Base-by-base conservation (phyloP, 352 stramenopile species). In the Phytophthora aleatoria region DNA sequence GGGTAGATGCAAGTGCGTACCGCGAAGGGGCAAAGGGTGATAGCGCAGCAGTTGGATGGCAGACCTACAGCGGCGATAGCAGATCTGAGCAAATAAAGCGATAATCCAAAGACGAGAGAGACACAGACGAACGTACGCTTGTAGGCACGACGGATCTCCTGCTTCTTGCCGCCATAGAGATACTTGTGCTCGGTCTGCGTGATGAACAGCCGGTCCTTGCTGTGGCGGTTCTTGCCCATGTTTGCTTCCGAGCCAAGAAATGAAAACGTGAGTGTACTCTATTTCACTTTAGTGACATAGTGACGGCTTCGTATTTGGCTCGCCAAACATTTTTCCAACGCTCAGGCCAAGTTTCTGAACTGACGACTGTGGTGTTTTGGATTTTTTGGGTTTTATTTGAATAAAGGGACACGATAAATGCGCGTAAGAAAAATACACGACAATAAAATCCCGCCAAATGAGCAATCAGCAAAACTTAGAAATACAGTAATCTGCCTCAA, bases 41-140 rank as follows among this genome's bases (percentile, higher is more conserved):
- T 94, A 24, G 97, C 95, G 71, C 98, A 99, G 82, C 97, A 99
- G 67, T 99, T 94, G 77, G 99, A 99, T 35, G 97, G 96, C 28
- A 99, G 77, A 11, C 90, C 89, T 91, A 66, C 31, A 26, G 20
- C 20, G 56, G 5, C 38, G 20, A 20, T 26, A 38, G 43, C 20
- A 51, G 8, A 31, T 5, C 15, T 57, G 16, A 61, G 28, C 24
- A 61, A n/a, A 48, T 26, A 50, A 12, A 52, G 13, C 5, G 20
- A 53, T 7, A 49, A 8, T 41, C 3, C 35, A 36, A 35, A 48
- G 1, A 45, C 3, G 2, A 43, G 11, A 8, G 3, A 41, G 35
- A 13, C 1, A 28, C 13, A 15, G 12, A 26, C 64, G 57, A 16
- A 20, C 75, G 54, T 69, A 94, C 87, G 81, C 44, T 84, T 83